phyloP scores from a whole-genome alignment of 2,329 filamentous ascomycete genomes.

The Huntiella decipiens region DNA sequence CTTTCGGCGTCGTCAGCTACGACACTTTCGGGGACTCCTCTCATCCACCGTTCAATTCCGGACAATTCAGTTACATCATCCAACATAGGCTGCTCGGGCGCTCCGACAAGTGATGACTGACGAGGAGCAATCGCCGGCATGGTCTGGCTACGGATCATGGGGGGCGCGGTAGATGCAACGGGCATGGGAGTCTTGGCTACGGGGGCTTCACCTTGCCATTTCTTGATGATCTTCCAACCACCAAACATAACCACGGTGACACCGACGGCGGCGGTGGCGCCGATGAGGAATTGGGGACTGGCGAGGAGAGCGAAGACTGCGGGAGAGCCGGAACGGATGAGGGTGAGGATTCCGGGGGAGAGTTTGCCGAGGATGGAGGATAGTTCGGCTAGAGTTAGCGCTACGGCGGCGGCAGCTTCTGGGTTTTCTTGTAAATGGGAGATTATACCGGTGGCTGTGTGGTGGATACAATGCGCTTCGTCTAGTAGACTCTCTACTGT shows the following conservation, averaged over 20 bases:
- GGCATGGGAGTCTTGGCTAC: constrained; percentile 18
- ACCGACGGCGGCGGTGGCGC: constrained; percentile 70
- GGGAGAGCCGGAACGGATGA: constrained; percentile 65
- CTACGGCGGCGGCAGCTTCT: constrained; percentile 83
- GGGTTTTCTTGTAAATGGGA: constrained; percentile 50
- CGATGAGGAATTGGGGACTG: constrained; percentile 86
- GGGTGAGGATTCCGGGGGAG: constrained; percentile 57
- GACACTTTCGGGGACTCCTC: constrained; percentile 26
- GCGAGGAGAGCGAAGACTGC: constrained; percentile 72
- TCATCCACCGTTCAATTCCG: constrained; percentile 37
- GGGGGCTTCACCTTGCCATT: constrained; percentile 33
- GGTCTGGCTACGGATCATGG: constrained; percentile 3
- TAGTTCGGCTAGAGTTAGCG: constrained; percentile 79
- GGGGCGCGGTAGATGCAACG: constrained; percentile 7
- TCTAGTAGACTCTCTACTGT: constrained; percentile 62
- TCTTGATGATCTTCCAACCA: constrained; percentile 93
- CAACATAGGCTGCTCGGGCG: constrained; percentile 32
- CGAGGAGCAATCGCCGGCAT: constrained; percentile 16
- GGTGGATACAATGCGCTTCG: constrained; percentile 75
- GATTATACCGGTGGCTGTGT: constrained; percentile 69
- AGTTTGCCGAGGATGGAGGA: constrained; percentile 66
- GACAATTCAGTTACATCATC: constrained; percentile 33
- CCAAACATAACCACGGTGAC: constrained; percentile 93
- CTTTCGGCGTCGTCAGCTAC: constrained; percentile 23
- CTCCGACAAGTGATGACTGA: constrained; percentile 17